Conservation (phyloP, 169 alveolate genomes). For the Hepatocystis sp. region DNA sequence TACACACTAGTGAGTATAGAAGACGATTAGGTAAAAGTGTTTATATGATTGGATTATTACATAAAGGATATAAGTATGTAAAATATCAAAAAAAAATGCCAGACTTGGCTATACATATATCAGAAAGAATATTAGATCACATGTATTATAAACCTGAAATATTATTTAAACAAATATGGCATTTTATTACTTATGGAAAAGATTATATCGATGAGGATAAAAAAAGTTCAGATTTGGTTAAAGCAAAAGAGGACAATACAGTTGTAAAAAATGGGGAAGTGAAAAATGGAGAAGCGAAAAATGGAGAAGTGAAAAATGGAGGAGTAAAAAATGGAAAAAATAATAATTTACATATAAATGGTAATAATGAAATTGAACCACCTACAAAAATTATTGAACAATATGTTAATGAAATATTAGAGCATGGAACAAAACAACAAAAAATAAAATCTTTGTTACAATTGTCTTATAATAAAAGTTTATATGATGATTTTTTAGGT, state of each 20-base stretch:
- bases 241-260: too few relatives aligned
- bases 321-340: too few relatives aligned
- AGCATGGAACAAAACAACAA: conserved; percentile 87
- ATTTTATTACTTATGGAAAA: conserved; percentile 16
- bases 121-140: conserved; percentile 85
- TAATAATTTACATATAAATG: too few relatives aligned
- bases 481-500: conserved; percentile 91
- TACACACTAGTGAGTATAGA: conserved; percentile 88
- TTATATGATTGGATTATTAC: conserved; percentile 82
- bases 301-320: too few relatives aligned
- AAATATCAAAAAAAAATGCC: conserved; percentile 78
- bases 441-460: conserved; percentile 90
- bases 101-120: conserved; percentile 79
- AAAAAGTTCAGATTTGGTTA: too few relatives aligned
- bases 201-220: not conserved
- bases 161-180: conserved; percentile 63
- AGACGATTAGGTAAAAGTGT: conserved; percentile 85
- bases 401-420: conserved; percentile 83
- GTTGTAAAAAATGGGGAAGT: too few relatives aligned
- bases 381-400: conserved; percentile 77
- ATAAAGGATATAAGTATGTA: conserved; percentile 80
- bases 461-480: conserved; percentile 90
- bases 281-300: too few relatives aligned
- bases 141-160: conserved; percentile 87
- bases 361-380: not conserved